These are phyloP conservation scores for Cephalotrichum gorgonifer DNA, from an alignment of 2,329 filamentous ascomycete species.

Conservation along the genomic window DNA sequence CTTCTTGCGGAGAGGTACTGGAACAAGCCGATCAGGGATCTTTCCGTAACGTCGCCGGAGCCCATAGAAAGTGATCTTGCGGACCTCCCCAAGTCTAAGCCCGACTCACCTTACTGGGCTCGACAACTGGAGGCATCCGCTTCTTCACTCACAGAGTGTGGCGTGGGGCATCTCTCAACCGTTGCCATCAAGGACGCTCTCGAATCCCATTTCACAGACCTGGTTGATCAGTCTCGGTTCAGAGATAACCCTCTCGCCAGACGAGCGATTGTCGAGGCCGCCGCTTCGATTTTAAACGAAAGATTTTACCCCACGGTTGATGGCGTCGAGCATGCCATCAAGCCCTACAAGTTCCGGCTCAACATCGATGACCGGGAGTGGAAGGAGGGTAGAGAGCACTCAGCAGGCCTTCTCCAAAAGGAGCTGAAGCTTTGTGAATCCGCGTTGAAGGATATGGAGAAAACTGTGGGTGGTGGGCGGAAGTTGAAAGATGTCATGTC, in stretches of 20 bases:
- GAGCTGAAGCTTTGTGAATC: conserved; percentile 78
- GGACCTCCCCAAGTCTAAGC: conserved; percentile 74
- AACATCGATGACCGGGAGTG: conserved; percentile 90
- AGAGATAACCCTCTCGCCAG: conserved; percentile 83
- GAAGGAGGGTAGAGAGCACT: conserved; percentile 74
- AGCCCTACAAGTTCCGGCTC: conserved; percentile 97
- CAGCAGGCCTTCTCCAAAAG: conserved; percentile 69
- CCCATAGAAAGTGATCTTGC: conserved; percentile 52
- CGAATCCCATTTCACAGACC: conserved; percentile 68
- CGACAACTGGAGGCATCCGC: conserved; percentile 88
- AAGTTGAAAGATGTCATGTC: conserved; percentile 83
- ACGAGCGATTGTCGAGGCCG: conserved; percentile 85
- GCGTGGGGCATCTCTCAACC: conserved; percentile 84
- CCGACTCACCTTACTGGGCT: conserved; percentile 82
- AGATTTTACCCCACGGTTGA: conserved; percentile 95
- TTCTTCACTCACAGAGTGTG: conserved; percentile 83
- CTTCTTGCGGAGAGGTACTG: conserved; percentile 89
- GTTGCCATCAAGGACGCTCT: conserved; percentile 84
- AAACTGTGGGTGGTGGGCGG: conserved; percentile 65
- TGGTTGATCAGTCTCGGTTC: conserved; percentile 77
- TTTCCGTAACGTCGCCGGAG: conserved; percentile 57
- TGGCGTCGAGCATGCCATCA: conserved; percentile 97
- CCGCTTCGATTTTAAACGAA: conserved; percentile 82
- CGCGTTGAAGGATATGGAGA: conserved; percentile 67
- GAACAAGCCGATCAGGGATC: conserved; percentile 88